Evolutionary conservation across 108 stramenopile genomes (phyloP), one percentile per base, ranked within the genome.

Genomic region (Cyclotella cryptica): DNA sequence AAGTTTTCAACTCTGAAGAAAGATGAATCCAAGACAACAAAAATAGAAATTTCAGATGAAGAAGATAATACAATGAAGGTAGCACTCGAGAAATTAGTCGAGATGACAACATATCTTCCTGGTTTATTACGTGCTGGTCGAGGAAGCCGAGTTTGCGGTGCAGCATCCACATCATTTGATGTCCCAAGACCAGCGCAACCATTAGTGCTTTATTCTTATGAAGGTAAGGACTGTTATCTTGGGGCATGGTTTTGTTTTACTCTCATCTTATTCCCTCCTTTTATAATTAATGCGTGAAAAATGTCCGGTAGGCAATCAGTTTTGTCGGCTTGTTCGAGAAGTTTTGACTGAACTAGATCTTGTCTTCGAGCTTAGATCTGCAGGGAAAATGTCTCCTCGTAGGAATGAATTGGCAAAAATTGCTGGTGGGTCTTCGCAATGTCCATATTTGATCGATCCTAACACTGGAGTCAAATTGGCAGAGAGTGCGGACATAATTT

Each of bases 271-370:
- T n/a, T 49, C n/a, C 47, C 47, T 9, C n/a, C 9, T 49, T 3
- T 9, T 17, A 9, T 3, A n/a, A n/a, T 17, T 49, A 9, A 9
- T 35, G 35, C 3, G 9, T 49, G n/a, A 89, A 88, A 66, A 90
- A 92, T n/a, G n/a, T n/a, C n/a, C n/a, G n/a, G n/a, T n/a, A 75
- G 90, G 91, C 19, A 94, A 94, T 79, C 93, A 94, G 73, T 94
- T 94, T 77, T 93, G 93, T 52, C 83, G 93, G 52, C 77, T 92
- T 1, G 93, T 98, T 0, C 81, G 96, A n/a, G 97, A 98, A 74
- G 93, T 86, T 14, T 68, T 98, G 52, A 88, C 86, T 10, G 96
- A 97, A 70, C 76, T 97, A 41, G 96, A 96, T 52, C 69, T 98
- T n/a, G 73, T 79, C 12, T 94, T 96, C 78, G 88, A 87, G 51